Evolutionary conservation across 2,329 filamentous ascomycete species (phyloP).

Genomic region (Harringtonia aguacate): DNA sequence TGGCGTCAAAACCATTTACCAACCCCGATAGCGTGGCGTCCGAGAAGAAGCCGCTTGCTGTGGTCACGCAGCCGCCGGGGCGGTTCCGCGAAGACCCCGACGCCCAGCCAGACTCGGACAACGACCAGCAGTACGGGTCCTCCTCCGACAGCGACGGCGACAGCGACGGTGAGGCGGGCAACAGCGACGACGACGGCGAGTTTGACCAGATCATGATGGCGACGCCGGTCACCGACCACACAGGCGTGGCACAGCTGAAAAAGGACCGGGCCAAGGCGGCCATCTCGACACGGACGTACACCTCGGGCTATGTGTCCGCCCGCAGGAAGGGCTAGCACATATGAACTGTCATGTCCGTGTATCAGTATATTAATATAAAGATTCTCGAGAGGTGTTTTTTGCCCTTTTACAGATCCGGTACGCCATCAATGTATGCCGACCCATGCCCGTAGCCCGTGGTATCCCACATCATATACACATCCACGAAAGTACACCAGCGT

Average conservation of each 20-base stretch:
- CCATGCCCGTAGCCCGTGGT: no score
- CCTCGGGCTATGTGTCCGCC: constrained; percentile 35
- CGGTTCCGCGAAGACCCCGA: constrained; percentile 50
- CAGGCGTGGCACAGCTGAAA: constrained; percentile 51
- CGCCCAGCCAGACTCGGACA: constrained; percentile 61
- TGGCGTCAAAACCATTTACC: constrained; percentile 81
- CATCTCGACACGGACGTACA: constrained; percentile 39
- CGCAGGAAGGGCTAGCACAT: constrained; percentile 13
- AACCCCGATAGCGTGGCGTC: constrained; percentile 33
- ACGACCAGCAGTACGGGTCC: constrained; percentile 18
- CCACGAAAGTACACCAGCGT: no score
- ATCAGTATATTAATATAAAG: no score
- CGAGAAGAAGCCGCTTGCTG: constrained; percentile 47
- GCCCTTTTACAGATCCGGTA: no score
- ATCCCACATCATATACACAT: no score
- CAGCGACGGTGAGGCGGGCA: constrained; percentile 24
- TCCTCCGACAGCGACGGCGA: not conserved
- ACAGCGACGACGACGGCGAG: constrained; percentile 56
- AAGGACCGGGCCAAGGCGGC: constrained; percentile 40
- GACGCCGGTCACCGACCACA: constrained; percentile 77
- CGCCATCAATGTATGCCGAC: no score
- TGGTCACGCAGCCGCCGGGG: constrained; percentile 44
- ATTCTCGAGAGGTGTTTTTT: no score
- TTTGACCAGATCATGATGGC: constrained; percentile 93
- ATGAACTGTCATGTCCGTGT: no score